Base-by-base conservation (phyloP, 2,329 filamentous ascomycete genomes). In the Fusarium continuum region DNA sequence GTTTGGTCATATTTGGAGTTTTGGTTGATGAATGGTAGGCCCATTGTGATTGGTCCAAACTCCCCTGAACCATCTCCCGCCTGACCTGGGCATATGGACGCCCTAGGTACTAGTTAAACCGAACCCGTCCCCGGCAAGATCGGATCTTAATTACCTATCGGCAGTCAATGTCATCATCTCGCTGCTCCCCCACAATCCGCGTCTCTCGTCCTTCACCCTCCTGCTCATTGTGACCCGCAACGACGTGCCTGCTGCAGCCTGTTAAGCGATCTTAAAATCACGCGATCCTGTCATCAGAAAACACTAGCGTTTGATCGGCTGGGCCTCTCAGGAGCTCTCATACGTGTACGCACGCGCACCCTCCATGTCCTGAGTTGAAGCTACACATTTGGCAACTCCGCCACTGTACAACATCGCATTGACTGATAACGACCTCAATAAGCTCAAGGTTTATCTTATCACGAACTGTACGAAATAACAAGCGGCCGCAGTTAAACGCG, bases 81-180 rank as follows among this genome's bases (percentile, higher is more conserved):
- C 63, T 70, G 67, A 68, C 65, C 56, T 49, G 44, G 45, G 51
- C 65, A 64, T 59, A 66, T 66, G 64, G 40, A 17, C 51, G n/a
- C 56, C 57, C 49, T 50, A 34, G n/a, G n/a, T n/a, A n/a, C n/a
- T n/a, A n/a, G n/a, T n/a, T n/a, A n/a, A n/a, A 46, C 40, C 53
- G 47, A n/a, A 53, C 51, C 51, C 44, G 55, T 31, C 22, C 58
- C 56, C 51, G 28, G 32, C 20, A 11, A 55, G 55, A 60, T 60
- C 57, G 20, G 64, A 54, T 59, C 52, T 65, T 55, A n/a, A 67
- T 65, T 56, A 55, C 48, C 5, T 19, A 20, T 22, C 36, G 43
- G 46, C 34, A 54, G 29, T 51, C 50, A 35, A 39, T 48, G 54
- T 46, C 55, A 54, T 67, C 55, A 65, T 64, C 45, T 29, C 25